phyloP scores from a whole-genome alignment of 352 stramenopile species.

The Elongisporangium anandrum region DNA sequence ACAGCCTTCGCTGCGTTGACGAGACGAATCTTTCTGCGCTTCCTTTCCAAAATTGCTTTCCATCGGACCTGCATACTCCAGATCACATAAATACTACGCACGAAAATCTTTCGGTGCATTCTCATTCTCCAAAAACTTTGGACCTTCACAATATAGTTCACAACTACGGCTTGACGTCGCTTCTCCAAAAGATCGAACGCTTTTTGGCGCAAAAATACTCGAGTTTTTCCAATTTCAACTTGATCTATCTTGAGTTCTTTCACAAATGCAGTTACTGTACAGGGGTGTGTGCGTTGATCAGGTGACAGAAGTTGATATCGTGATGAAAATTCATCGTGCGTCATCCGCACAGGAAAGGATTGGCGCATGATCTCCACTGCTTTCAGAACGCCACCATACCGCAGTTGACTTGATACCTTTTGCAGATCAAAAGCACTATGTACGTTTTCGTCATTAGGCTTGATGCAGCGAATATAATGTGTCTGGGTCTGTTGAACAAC shows the following conservation, averaged over 20 bases:
- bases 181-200: constrained; percentile 64
- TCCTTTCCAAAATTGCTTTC: constrained; percentile 47
- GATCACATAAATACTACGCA: constrained; percentile 25
- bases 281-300: constrained; percentile 4
- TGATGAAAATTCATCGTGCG: constrained; percentile 54
- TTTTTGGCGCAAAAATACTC: constrained; percentile 62
- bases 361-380: constrained; percentile 82
- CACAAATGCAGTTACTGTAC: constrained; percentile 25
- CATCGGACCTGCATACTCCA: constrained; percentile 50
- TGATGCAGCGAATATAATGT: constrained; percentile 99
- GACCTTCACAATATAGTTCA: constrained; percentile 23
- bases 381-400: constrained; percentile 82
- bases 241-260: constrained; percentile 28
- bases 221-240: constrained; percentile 61
- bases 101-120: constrained; percentile 23
- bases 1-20: constrained; percentile 27
- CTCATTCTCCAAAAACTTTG: constrained; percentile 48
- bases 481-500: constrained; percentile 94
- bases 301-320: constrained; percentile 37
- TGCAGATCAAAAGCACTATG: constrained; percentile 85
- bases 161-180: constrained; percentile 28
- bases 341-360: constrained; percentile 79
- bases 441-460: constrained; percentile 95
- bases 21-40: constrained; percentile 22
- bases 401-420: constrained; percentile 74